Evolutionary conservation across 176 grass and related monocot species (phyloP).

Genomic region (Ananas comosus): DNA sequence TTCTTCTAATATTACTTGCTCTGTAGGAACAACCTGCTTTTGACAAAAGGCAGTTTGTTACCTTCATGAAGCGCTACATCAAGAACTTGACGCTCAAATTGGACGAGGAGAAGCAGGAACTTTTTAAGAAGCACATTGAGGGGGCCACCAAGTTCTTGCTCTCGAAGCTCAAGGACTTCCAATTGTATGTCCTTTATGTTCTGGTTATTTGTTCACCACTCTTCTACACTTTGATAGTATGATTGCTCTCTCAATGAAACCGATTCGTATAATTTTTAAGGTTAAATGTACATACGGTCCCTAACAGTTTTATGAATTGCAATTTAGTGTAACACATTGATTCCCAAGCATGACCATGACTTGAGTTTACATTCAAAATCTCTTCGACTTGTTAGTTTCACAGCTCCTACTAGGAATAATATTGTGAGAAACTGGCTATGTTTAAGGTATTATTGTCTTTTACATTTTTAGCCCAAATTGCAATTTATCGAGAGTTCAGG

Average conservation of each 20-base stretch:
- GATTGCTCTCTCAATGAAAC: background rate
- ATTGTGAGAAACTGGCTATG: no score
- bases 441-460: no score
- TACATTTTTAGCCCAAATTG: no score
- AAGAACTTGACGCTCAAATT: constrained; percentile 45
- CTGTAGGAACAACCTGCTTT: constrained; percentile 76
- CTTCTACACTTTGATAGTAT: background rate
- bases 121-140: constrained; percentile 73
- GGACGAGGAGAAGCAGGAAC: constrained; percentile 25
- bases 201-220: background rate
- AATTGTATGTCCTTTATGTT: constrained; percentile 55
- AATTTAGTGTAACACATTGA: no score
- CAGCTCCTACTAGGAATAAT: no score
- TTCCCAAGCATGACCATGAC: no score
- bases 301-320: no score
- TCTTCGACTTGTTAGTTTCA: no score
- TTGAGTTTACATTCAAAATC: no score
- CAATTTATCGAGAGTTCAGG: no score
- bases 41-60: constrained; percentile 76
- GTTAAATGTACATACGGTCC: background rate
- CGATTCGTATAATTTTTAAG: background rate
- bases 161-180: constrained; percentile 72
- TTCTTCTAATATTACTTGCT: background rate
- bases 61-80: constrained; percentile 77
- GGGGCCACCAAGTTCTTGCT: constrained; percentile 71